Conservation (phyloP, 192 early-diverging fungal species). For the Gryganskiella cystojenkinii region DNA sequence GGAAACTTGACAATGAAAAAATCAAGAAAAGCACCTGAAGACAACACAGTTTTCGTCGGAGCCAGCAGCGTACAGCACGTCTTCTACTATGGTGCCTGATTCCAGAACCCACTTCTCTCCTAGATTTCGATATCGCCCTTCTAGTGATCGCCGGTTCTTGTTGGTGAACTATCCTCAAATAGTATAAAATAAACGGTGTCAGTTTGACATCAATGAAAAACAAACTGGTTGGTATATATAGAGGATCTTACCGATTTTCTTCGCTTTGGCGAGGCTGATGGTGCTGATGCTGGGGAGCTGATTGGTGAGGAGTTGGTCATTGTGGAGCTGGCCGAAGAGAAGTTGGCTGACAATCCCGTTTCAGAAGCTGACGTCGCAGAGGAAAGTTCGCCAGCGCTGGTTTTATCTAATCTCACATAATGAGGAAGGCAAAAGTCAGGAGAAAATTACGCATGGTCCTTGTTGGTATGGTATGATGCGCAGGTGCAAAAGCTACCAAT, state of each 20-base stretch:
- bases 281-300: conserved; percentile 20
- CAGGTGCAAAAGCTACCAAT: conserved; percentile 19
- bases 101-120: conserved; percentile 27
- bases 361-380: conserved; percentile 35
- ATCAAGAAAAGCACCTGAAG: conserved; percentile 27
- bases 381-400: conserved; percentile 37
- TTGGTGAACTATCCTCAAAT: conserved; percentile 40
- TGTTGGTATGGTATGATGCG: conserved; percentile 23
- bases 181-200: conserved; percentile 13
- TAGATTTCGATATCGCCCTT: conserved; percentile 19
- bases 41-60: conserved; percentile 17
- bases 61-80: conserved; percentile 33
- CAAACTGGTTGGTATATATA: conserved; percentile 16
- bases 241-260: conserved; percentile 28
- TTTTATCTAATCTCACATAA: conserved; percentile 38
- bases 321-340: conserved; percentile 29
- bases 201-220: conserved; percentile 25
- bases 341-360: conserved; percentile 33
- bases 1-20: conserved; percentile 33
- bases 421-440: conserved; percentile 33
- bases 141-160: conserved; percentile 25
- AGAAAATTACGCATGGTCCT: conserved; percentile 30
- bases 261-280: conserved; percentile 23
- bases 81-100: conserved; percentile 30
- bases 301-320: conserved; percentile 30